Conservation (phyloP, 2,329 filamentous ascomycete species). For the Xylariaceae sp. region DNA sequence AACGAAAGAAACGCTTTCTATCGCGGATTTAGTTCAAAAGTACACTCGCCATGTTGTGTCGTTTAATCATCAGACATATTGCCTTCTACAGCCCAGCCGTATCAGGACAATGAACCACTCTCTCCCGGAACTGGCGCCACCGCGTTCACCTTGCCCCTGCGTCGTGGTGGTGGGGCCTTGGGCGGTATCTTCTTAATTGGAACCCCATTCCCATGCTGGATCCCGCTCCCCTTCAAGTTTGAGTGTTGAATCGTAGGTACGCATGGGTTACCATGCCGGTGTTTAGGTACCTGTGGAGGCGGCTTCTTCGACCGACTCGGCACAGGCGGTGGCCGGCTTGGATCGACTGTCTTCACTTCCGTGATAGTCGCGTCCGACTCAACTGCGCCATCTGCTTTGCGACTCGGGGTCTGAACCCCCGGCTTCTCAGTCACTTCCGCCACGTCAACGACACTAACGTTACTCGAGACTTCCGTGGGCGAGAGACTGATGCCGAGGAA, state of each 20-base stretch:
- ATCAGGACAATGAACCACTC: conserved; percentile 1
- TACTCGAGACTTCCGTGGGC: conserved; percentile 61
- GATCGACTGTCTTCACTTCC: conserved; percentile 1
- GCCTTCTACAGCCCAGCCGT: neutral
- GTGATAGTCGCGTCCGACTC: conserved; percentile 10
- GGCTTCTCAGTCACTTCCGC: conserved; percentile 77
- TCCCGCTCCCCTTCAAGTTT: conserved; percentile 1
- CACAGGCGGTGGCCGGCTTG: conserved; percentile 2
- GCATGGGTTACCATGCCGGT: conserved; percentile 48
- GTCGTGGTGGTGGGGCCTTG: conserved; percentile 37
- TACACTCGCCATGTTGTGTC: neutral
- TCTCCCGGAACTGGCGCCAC: conserved; percentile 22
- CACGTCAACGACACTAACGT: conserved; percentile 70
- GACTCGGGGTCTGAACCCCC: conserved; percentile 73
- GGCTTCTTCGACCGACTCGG: conserved; percentile 40
- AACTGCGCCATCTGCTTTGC: conserved; percentile 35
- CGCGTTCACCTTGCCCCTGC: conserved; percentile 39
- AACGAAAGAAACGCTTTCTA: neutral
- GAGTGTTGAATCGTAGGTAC: conserved; percentile 12
- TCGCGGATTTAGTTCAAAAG: neutral
- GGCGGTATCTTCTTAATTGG: conserved; percentile 32
- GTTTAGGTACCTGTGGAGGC: conserved; percentile 51
- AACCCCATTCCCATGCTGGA: neutral
- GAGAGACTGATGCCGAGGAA: conserved; percentile 67
- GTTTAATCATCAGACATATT: too few relatives aligned